Evolutionary conservation across 768 basidiomycete species (phyloP), one percentile per base, ranked within the genome.

Genomic region (Tricholoma terreum): DNA sequence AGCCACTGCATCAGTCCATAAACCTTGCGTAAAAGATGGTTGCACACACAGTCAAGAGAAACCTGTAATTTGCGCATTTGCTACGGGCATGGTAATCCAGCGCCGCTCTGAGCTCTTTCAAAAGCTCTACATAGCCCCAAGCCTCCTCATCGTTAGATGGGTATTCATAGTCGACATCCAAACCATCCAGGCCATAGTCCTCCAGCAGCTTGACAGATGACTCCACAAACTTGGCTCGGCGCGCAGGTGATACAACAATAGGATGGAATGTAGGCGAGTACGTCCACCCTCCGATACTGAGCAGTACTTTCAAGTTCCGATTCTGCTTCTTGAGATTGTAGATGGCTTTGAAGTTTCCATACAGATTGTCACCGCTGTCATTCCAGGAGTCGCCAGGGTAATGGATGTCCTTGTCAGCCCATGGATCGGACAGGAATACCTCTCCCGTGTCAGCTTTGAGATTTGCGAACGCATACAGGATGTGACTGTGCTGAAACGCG

Each of bases 331-430:
- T 98, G 62, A 98, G 79, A 31, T 89, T 81, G 71, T 94, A 95
- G 57, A 98, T 83, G 50, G 90, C 91, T 69, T 96, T 97, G 75
- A 98, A 84, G 72, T 96, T 96, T 53, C 95, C 95, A 65, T 96
- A 98, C 15, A 98, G 83, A 71, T 98, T 97, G 60, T 80, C 87
- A 43, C 94, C 94, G 24, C 68, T 69, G 53, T 98, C 96, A 62
- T 94, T 89, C 97, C 97, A 99, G 4, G 88, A 89, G 72, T 99
- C 97, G 7, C 89, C 91, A 0, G 89, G 86, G 69, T 96, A 95
- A 69, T 98, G 97, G 46, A 98, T 98, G 69, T 98, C 93, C 66
- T 95, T 84, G 77, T 99, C 97, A 0, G 94, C 88, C 96, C 96
- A 98, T 2, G 78, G 70, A 64, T 99, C 97, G 35, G 93, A 95